Conservation (phyloP, 345 rosid genomes). For the Salix koriyanagi region DNA sequence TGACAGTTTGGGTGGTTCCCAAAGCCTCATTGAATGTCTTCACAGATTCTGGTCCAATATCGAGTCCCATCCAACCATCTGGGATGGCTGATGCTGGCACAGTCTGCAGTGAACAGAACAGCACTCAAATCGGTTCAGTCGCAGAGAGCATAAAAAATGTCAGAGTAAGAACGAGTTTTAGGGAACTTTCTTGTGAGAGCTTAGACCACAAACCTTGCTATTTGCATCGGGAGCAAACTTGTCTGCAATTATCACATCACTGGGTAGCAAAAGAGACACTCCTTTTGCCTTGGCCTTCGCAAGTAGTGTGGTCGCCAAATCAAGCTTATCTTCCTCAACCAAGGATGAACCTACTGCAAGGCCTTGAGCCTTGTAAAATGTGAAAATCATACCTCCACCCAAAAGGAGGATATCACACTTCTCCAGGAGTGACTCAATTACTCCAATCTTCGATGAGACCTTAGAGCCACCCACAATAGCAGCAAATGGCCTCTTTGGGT, state of each 20-base stretch:
- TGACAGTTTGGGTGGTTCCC: conserved; percentile 77
- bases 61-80: conserved; percentile 98
- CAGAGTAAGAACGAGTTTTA: neutral
- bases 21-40: conserved; percentile 71
- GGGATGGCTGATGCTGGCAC: conserved; percentile 78
- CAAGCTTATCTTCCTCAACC: conserved; percentile 93
- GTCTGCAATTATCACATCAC: conserved; percentile 86
- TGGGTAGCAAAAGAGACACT: conserved; percentile 73
- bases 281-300: conserved; percentile 93
- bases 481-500: conserved; percentile 92
- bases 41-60: conserved; percentile 38
- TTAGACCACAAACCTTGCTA: conserved; percentile 56
- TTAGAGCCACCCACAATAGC: conserved; percentile 94
- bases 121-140: neutral
- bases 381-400: conserved; percentile 98
- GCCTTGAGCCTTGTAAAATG: conserved; percentile 98
- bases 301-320: conserved; percentile 68
- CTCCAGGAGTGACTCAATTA: conserved; percentile 81
- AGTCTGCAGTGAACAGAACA: conserved; percentile 37
- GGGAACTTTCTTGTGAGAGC: neutral
- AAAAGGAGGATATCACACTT: conserved; percentile 76
- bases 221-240: conserved; percentile 90
- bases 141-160: neutral
- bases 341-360: conserved; percentile 75
- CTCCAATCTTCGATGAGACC: conserved; percentile 91